These are phyloP conservation scores for Botrytis byssoidea DNA, from an alignment of 2,329 filamentous ascomycete genomes.

Conservation along the genomic window DNA sequence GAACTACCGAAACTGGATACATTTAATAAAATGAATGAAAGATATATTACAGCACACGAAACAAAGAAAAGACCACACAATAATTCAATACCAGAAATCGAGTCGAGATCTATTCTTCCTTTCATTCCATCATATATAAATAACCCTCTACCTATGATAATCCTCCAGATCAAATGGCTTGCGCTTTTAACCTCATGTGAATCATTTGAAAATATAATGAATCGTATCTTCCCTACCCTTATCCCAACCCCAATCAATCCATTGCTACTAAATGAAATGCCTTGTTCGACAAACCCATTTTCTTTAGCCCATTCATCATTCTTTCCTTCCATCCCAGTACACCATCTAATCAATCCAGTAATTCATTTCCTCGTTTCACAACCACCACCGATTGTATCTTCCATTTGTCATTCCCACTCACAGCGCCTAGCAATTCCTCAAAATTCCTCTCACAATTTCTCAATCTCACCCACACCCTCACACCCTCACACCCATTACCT, in stretches of 20 bases:
- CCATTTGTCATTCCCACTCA: no score
- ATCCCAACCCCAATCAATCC: background rate
- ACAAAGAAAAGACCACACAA: background rate
- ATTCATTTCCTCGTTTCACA: no score
- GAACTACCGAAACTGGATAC: no score
- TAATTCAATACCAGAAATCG: background rate
- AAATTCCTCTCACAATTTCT: no score
- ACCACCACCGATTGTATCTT: no score
- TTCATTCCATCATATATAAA: background rate
- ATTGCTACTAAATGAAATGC: background rate
- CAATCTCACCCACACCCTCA: no score
- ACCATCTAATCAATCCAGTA: no score
- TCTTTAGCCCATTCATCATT: background rate
- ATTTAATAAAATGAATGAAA: no score
- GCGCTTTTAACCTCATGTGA: background rate
- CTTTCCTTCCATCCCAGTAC: background rate
- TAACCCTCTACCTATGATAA: background rate
- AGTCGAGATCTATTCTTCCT: background rate
- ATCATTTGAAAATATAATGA: background rate
- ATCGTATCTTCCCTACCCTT: background rate
- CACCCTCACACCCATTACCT: no score
- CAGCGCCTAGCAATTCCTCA: no score
- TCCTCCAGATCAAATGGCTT: background rate
- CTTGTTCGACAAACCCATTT: background rate
- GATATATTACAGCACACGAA: background rate